These are phyloP conservation scores for Trypanosomatidae sp. DNA, from an alignment of 208 protist genomes.

Conservation along the genomic window DNA sequence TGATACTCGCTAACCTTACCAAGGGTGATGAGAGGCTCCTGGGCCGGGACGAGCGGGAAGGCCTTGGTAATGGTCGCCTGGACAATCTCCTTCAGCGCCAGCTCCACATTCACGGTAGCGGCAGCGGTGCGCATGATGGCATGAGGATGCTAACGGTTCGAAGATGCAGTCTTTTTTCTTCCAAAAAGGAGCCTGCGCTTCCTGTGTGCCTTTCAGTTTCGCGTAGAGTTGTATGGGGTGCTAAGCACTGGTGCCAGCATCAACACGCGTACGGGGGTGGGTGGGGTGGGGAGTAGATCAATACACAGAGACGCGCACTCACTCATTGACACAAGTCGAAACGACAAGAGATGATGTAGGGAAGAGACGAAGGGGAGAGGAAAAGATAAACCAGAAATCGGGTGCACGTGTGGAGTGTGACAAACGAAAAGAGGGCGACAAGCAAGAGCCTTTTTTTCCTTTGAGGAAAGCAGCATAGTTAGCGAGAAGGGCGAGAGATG, in stretches of 20 bases:
- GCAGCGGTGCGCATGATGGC: conserved; percentile 19
- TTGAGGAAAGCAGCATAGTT: not conserved
- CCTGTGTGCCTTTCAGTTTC: not conserved
- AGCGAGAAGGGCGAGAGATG: not conserved
- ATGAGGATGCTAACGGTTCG: not conserved
- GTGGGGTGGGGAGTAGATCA: not conserved
- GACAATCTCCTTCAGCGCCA: conserved; percentile 82
- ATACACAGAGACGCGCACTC: not conserved
- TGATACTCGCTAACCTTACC: conserved; percentile 93
- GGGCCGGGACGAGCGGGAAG: conserved; percentile 65
- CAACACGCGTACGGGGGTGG: not conserved
- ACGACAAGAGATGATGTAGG: not conserved
- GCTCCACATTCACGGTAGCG: conserved; percentile 69
- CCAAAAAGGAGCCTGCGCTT: not conserved
- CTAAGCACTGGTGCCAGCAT: not conserved
- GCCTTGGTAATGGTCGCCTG: conserved; percentile 67
- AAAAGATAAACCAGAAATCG: not conserved
- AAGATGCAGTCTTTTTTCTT: not conserved
- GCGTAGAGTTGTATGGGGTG: not conserved
- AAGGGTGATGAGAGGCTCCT: conserved; percentile 75
- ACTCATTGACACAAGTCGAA: not conserved
- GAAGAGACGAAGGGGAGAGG: not conserved
- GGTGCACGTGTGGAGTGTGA: not conserved
- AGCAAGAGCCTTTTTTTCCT: not conserved
- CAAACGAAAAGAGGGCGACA: not conserved